phyloP scores from a whole-genome alignment of 352 stramenopile species.

The Phytophthora macrochlamydospora region DNA sequence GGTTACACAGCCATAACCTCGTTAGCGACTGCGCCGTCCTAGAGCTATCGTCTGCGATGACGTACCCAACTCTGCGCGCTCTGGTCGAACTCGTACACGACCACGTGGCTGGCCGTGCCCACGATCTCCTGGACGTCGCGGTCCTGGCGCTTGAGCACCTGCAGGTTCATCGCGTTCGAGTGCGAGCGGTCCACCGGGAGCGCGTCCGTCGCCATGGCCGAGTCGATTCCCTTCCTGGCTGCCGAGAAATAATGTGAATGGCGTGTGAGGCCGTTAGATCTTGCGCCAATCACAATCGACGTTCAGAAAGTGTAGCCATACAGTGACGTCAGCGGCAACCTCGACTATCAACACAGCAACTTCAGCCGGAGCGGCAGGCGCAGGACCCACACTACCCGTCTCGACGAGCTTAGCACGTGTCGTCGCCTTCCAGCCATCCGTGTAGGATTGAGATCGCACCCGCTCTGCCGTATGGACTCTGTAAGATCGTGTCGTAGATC shows the following conservation, averaged over 20 bases:
- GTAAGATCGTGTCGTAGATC: too few species aligned
- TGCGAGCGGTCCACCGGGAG: conserved; percentile 80
- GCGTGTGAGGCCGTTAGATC: background rate
- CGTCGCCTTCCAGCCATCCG: too few species aligned
- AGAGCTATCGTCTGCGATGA: conserved; percentile 2
- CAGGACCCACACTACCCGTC: too few species aligned
- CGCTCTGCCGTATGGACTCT: too few species aligned
- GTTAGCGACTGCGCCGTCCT: conserved; percentile 4
- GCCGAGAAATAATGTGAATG: background rate
- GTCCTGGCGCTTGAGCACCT: conserved; percentile 87
- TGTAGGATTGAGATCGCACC: too few species aligned
- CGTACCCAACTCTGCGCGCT: conserved; percentile 81
- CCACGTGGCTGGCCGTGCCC: conserved; percentile 84
- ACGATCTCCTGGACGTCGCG: conserved; percentile 81
- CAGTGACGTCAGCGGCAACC: background rate
- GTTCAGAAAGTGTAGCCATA: background rate
- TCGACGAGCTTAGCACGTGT: too few species aligned
- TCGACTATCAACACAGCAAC: too few species aligned
- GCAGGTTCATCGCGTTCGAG: conserved; percentile 87
- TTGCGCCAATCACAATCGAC: background rate
- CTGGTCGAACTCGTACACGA: conserved; percentile 91
- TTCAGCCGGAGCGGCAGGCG: too few species aligned
- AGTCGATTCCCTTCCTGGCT: background rate
- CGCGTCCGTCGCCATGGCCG: conserved; percentile 39
- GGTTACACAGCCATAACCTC: conserved; percentile 1